Evolutionary conservation across 352 stramenopile genomes (phyloP), one percentile per base, ranked within the genome.

Genomic region (Plasmopara muralis): DNA sequence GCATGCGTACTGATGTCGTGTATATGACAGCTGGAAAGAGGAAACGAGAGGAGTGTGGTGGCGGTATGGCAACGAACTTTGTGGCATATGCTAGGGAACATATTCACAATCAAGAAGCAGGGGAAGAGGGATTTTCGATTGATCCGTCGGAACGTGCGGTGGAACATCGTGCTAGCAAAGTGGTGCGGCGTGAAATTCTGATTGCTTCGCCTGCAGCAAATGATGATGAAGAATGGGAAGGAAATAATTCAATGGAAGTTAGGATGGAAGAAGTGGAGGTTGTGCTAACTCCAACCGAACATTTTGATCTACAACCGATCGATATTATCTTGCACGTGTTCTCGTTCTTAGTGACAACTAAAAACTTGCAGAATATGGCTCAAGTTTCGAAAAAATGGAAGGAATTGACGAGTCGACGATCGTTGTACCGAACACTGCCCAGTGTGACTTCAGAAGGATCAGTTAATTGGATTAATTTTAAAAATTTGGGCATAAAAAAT

Each of bases 241-340:
- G 47, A 16, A 67, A 57, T 14, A 64, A 48, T 15, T 43, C 62
- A 4, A 53, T 53, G 14, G 60, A 83, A 35, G 61, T 66, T 5
- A 59, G 64, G 31, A 68, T 72, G 62, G 64, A 85, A 16, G 51
- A 70, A 12, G 60, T 62, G 9, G 56, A 58, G 1, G 61, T 65
- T 2, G 57, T 72, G 14, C 49, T 64, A 16, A 70, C 74, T 16
- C 68, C 73, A 4, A 64, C 74, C 5, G 77, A 89, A 52, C 79
- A 89, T 55, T 88, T 93, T 60, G 83, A 93, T 53, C 64, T 90
- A 61, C 83, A 93, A 64, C 83, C 83, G 5, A 76, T 89, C 28
- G 83, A 93, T 52, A 93, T 93, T 57, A 93, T 93, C 29, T 69
- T 93, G 28, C 80, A 93, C 62, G 77, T 93, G 13, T 91, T 93